A percentile compares a stretch with the other conserved stretches of the same genome.
Conservation (phyloP, 2,329 filamentous ascomycete species). For the Colletotrichum viniferum region DNA sequence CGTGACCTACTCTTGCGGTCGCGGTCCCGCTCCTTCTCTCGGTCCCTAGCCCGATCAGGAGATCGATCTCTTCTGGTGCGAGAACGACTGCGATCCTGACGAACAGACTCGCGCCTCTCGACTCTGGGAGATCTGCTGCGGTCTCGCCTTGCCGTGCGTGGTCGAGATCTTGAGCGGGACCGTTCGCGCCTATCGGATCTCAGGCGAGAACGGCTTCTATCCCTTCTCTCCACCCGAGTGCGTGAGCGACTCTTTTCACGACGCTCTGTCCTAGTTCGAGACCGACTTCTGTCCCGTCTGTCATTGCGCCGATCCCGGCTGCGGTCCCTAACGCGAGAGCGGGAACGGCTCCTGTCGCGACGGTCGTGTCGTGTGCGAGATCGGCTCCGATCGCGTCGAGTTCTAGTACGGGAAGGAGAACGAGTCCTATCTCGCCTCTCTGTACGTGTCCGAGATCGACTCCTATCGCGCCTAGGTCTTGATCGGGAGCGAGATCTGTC, state of each 20-base stretch:
- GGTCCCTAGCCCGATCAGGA: conserved; percentile 22
- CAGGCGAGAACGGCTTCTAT: conserved; percentile 32
- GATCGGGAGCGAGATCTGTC: conserved; percentile 33
- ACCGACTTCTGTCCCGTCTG: conserved; percentile 37
- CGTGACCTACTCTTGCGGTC: conserved; percentile 51
- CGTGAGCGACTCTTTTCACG: conserved; percentile 34
- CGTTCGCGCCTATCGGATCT: conserved; percentile 18
- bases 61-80: conserved; percentile 25
- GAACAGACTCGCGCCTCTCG: conserved; percentile 23
- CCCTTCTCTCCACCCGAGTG: conserved; percentile 25
- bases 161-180: conserved; percentile 13
- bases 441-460: conserved; percentile 31
- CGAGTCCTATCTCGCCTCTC: conserved; percentile 42
- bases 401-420: conserved; percentile 31
- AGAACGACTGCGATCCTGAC: conserved; percentile 19
- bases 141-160: conserved; percentile 25
- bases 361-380: conserved; percentile 33
- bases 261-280: conserved; percentile 22
- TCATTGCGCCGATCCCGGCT: conserved; percentile 40
- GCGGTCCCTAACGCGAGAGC: conserved; percentile 29
- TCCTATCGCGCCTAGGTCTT: conserved; percentile 37
- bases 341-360: conserved; percentile 41
- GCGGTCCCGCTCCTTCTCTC: conserved; percentile 24
- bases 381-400: conserved; percentile 36
- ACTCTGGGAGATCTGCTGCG: conserved; percentile 31